Evolutionary conservation across 192 early-diverging fungal genomes (phyloP), one percentile per base, ranked within the genome.

Genomic region (Backusella tuberculispora): DNA sequence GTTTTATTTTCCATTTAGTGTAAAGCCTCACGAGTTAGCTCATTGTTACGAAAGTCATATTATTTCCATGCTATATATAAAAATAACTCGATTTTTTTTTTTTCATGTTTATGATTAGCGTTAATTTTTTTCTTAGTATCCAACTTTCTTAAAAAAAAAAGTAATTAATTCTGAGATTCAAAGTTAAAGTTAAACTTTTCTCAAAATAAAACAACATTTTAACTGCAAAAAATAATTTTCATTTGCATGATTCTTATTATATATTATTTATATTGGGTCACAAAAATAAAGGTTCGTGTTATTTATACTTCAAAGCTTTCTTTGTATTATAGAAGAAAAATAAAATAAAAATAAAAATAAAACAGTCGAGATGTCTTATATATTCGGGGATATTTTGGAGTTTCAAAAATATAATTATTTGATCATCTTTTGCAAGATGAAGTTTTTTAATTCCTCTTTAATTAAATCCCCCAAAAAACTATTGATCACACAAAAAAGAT

Each of bases 151-250:
- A n/a, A n/a, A n/a, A n/a, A n/a, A n/a, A n/a, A n/a, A 3, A 60
- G n/a, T 9, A 4, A 60, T 34, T 34, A 2, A 0, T 12, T 24
- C 53, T 60, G 53, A 60, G 53, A 24, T 60, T 50, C 26, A 60
- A 60, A 60, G 24, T 60, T 26, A 26, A 60, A 60, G 53, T 60
- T 60, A 60, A 26, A 24, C 53, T 56, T 26, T 34, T 56, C 53
- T 24, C 1, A 53, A 10, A 56, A 56, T 60, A 60, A 21, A 50
- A 12, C 50, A 56, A n/a, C n/a, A n/a, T n/a, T 56, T 21, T 19
- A 24, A 17, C 50, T 53, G 47, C 17, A 53, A 53, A 53, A 19
- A n/a, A 19, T 2, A 34, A 34, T n/a, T n/a, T 50, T n/a, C 17
- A 53, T 19, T 9, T 53, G 21, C 26, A 60, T 60, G 19, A 5